Evolutionary conservation across 116 monocot species (phyloP).

Genomic region (Cymodocea nodosa): DNA sequence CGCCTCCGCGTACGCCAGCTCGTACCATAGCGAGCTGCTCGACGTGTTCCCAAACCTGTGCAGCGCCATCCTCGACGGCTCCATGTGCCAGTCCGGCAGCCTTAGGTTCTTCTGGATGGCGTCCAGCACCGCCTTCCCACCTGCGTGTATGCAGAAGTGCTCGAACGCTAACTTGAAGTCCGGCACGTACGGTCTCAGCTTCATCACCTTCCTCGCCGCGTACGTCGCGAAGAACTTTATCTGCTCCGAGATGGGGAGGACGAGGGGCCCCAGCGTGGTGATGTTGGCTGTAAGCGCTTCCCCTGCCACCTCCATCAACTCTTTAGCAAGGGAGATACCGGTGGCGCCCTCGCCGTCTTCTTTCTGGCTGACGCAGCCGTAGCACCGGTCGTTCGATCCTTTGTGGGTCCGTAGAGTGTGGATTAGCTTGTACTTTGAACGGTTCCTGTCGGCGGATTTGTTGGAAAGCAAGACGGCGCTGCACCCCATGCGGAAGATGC

Average conservation of each 20-base stretch:
- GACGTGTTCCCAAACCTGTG: conserved; percentile 27
- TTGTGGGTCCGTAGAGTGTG: conserved; percentile 38
- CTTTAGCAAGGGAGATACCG: conserved; percentile 37
- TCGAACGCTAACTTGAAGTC: conserved; percentile 59
- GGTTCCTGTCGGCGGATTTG: conserved; percentile 13
- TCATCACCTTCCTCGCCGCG: conserved; percentile 12
- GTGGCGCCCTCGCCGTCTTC: conserved; percentile 26
- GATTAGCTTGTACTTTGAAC: conserved; percentile 35
- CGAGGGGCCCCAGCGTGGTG: conserved; percentile 35
- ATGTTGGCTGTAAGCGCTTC: conserved; percentile 45
- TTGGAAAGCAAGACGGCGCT: conserved; percentile 46
- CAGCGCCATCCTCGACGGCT: conserved; percentile 23
- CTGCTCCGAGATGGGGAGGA: conserved; percentile 44
- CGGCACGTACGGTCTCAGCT: conserved; percentile 45
- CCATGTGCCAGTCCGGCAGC: conserved; percentile 22
- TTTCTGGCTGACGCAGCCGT: conserved; percentile 30
- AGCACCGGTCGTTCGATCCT: conserved; percentile 19
- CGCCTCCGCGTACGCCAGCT: conserved; percentile 27
- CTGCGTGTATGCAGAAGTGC: conserved; percentile 77
- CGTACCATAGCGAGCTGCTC: conserved; percentile 28
- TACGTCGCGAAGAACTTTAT: conserved; percentile 12
- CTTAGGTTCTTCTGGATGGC: conserved; percentile 46
- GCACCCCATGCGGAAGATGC: conserved; percentile 60
- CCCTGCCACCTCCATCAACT: conserved; percentile 42
- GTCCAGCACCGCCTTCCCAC: conserved; percentile 56